These are phyloP conservation scores for Antrodiella citrinella DNA, from an alignment of 768 basidiomycete genomes.

Conservation along the genomic window DNA sequence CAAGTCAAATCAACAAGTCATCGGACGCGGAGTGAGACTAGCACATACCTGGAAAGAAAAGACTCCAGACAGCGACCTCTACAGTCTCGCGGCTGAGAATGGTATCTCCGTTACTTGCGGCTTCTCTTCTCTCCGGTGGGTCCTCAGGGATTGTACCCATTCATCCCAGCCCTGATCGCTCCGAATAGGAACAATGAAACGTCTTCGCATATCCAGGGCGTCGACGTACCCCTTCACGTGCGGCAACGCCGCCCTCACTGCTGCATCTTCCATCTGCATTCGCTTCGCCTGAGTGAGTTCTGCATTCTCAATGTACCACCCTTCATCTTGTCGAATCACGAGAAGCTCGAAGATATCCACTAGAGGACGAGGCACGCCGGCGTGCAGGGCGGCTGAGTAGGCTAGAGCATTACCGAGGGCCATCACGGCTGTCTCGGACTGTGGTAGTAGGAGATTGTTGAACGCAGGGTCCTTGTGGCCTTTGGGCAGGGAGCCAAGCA, in stretches of 20 bases:
- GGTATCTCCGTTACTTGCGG: too few relatives aligned
- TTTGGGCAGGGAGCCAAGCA: not conserved
- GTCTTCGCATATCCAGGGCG: conserved; percentile 7
- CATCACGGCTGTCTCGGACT: conserved; percentile 43
- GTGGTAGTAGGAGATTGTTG: conserved; percentile 46
- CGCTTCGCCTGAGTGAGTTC: conserved; percentile 39
- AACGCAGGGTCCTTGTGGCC: conserved; percentile 42
- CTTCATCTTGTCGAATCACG: conserved; percentile 43
- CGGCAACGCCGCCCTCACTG: conserved; percentile 10
- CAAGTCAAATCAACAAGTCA: too few relatives aligned
- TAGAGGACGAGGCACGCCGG: conserved; percentile 37
- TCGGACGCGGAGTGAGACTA: too few relatives aligned
- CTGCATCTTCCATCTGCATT: conserved; percentile 14
- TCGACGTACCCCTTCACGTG: conserved; percentile 12
- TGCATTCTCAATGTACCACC: conserved; percentile 51
- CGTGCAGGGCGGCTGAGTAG: conserved; percentile 42
- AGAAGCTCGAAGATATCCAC: conserved; percentile 48
- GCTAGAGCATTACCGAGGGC: conserved; percentile 59
- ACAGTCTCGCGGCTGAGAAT: too few relatives aligned
- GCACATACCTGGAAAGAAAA: too few relatives aligned
- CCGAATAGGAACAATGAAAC: conserved; percentile 13
- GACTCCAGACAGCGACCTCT: too few relatives aligned
- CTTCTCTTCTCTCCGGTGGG: too few relatives aligned
- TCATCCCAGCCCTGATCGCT: conserved; percentile 13
- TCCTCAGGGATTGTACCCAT: too few relatives aligned